Base-by-base conservation (phyloP, 805 yeast species). In the Monosporozyma unispora region DNA sequence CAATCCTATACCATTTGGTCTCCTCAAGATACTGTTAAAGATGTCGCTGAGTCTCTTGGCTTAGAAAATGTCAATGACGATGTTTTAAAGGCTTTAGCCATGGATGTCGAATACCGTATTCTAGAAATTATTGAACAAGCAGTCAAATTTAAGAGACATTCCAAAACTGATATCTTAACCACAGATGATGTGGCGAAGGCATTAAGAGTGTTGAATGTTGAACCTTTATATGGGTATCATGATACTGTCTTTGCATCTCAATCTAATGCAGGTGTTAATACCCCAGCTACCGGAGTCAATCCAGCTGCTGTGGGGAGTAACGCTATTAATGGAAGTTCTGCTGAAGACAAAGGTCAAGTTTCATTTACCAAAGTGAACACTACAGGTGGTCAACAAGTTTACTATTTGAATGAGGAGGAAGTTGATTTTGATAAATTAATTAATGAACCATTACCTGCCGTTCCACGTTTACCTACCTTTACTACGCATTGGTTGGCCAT, bases 31-130 rank as follows among this genome's bases (percentile, higher is more conserved):
- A 93, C 99, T 0, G 96, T 95, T 27, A 85, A 83, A 60, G 99
- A 93, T 71, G 96, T 87, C 14, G 96, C 97, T 0, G 99, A 93
- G 63, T 78, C 88, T 2, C 72, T 93, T 10, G 99, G 99, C 1
- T 75, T 93, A 35, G 67, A 75, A 3, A 80, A 72, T 50, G 71
- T 93, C 45, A 86, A 87, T 29, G 98, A 91, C 48, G 99, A 95
- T 52, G 96, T 91, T 1, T 85, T 96, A 45, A 87, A 88, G 62
- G 87, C 93, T 54, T 71, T 93, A 53, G 98, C 99, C 6, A 93
- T 93, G 99, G 99, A 93, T 64, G 95, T 93, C n/a, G 99, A 93
- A 70, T 93, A 95, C 66, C 78, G 99, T 54, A 87, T 93, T 55
- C 91, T 91, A 65, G 98, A 93, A 69, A 86, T 93, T 38, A 72